Percentiles rank a stretch among this genome's conserved stretches.
These are phyloP conservation scores for Gossypium laxum DNA, from an alignment of 441 rosid species.

Conservation along the genomic window DNA sequence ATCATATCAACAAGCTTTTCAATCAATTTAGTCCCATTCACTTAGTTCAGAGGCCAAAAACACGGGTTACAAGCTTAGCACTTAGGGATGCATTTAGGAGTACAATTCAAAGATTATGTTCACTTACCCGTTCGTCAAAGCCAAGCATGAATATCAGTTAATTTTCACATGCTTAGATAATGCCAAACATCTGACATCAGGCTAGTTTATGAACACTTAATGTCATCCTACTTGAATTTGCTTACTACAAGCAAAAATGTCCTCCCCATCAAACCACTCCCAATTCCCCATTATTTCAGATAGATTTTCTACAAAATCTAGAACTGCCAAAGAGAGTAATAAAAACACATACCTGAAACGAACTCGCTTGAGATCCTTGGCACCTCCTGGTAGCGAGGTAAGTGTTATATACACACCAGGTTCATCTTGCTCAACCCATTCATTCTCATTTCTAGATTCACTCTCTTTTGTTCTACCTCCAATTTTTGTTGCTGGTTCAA, in stretches of 20 bases:
- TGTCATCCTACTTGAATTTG: neutral
- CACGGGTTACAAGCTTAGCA: neutral
- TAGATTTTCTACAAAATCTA: neutral
- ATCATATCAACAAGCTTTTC: neutral
- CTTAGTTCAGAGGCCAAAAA: neutral
- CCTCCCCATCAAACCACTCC: neutral
- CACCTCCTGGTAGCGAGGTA: constrained; percentile 67
- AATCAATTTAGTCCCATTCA: neutral
- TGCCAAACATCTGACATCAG: neutral
- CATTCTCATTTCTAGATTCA: constrained; percentile 51
- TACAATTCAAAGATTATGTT: neutral
- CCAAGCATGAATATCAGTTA: neutral
- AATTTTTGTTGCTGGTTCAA: constrained; percentile 46
- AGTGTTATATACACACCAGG: constrained; percentile 88
- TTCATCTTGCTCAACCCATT: constrained; percentile 96
- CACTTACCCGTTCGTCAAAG: neutral
- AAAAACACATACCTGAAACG: constrained; percentile 61
- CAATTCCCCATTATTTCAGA: neutral
- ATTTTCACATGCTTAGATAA: neutral
- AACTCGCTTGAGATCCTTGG: constrained; percentile 83
- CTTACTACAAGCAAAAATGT: neutral
- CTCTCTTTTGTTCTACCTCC: constrained; percentile 47
- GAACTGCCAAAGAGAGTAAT: neutral
- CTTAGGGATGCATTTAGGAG: neutral
- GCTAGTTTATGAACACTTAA: neutral